Conservation (phyloP, 2,329 filamentous ascomycete species). For the Remersonia thermophila region DNA sequence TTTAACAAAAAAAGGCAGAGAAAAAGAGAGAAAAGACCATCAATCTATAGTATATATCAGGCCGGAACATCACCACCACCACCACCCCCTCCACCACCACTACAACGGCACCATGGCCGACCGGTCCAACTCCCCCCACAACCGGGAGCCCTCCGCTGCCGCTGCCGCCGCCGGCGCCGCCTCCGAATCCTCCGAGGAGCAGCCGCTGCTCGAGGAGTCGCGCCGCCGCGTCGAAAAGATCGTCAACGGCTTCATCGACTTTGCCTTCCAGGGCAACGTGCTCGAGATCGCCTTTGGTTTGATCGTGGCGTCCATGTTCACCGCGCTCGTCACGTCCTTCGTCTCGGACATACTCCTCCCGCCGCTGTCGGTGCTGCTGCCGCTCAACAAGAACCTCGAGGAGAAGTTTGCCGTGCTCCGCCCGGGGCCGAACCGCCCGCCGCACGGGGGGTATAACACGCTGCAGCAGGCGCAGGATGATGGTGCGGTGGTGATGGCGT, state of each 20-base stretch:
- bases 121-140: too few relatives aligned
- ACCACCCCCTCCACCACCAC: too few relatives aligned
- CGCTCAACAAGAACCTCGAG: constrained; percentile 58
- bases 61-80: too few relatives aligned
- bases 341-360: constrained; percentile 60
- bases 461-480: constrained; percentile 55
- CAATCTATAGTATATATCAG: too few relatives aligned
- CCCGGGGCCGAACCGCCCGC: constrained; percentile 40
- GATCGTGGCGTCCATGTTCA: constrained; percentile 61
- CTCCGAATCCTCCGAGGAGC: too few relatives aligned
- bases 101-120: too few relatives aligned
- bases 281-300: constrained; percentile 64
- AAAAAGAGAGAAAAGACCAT: too few relatives aligned
- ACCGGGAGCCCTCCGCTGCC: too few relatives aligned
- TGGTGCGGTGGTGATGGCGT: constrained; percentile 60
- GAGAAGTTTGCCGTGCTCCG: constrained; percentile 60
- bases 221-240: constrained; percentile 28
- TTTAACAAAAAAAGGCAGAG: too few relatives aligned
- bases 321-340: constrained; percentile 57
- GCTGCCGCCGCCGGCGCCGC: too few relatives aligned
- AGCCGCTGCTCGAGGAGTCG: constrained; percentile 33
- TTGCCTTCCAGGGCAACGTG: constrained; percentile 63
- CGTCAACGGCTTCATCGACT: constrained; percentile 56
- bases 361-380: constrained; percentile 54
- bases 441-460: constrained; percentile 53